These are phyloP conservation scores for Ogataea wickerhamii DNA, from an alignment of 805 yeast species.

Conservation along the genomic window DNA sequence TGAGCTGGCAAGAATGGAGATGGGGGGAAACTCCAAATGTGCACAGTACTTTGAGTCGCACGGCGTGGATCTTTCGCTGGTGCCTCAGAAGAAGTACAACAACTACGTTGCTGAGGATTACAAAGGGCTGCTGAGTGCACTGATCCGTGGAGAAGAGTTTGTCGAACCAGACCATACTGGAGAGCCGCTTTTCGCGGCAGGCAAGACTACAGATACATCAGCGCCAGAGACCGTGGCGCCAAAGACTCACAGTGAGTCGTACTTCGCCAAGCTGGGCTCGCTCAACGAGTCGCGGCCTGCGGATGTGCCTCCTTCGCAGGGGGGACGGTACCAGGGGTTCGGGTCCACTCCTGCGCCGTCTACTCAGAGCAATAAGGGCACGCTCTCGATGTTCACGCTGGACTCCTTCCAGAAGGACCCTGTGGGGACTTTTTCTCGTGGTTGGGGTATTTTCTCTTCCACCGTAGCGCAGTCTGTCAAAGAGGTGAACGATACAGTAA, in stretches of 20 bases:
- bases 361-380: slow-evolving; percentile 30
- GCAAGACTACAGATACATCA: slow-evolving; percentile 3
- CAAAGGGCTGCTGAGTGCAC: slow-evolving; percentile 72
- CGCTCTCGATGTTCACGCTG: slow-evolving; percentile 55
- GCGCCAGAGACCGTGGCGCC: slow-evolving; percentile 22
- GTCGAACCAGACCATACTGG: slow-evolving; percentile 58
- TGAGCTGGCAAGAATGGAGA: slow-evolving; percentile 85
- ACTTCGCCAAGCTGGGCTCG: slow-evolving; percentile 76
- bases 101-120: slow-evolving; percentile 94
- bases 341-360: slow-evolving; percentile 68
- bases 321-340: slow-evolving; percentile 89
- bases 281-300: slow-evolving; percentile 71
- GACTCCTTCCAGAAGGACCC: slow-evolving; percentile 81
- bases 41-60: slow-evolving; percentile 62
- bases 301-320: slow-evolving; percentile 84
- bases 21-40: slow-evolving; percentile 86
- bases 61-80: slow-evolving; percentile 63
- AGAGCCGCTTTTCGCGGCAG: slow-evolving; percentile 22
- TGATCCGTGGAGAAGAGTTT: slow-evolving; percentile 70
- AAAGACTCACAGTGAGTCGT: slow-evolving; percentile 69
- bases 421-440: slow-evolving; percentile 81
- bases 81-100: slow-evolving; percentile 75
- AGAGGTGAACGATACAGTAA: slow-evolving; percentile 84
- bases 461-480: slow-evolving; percentile 78
- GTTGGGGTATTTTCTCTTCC: slow-evolving; percentile 92